These are phyloP conservation scores for Infundibulicybe gibba DNA, from an alignment of 768 basidiomycete genomes.

Conservation along the genomic window DNA sequence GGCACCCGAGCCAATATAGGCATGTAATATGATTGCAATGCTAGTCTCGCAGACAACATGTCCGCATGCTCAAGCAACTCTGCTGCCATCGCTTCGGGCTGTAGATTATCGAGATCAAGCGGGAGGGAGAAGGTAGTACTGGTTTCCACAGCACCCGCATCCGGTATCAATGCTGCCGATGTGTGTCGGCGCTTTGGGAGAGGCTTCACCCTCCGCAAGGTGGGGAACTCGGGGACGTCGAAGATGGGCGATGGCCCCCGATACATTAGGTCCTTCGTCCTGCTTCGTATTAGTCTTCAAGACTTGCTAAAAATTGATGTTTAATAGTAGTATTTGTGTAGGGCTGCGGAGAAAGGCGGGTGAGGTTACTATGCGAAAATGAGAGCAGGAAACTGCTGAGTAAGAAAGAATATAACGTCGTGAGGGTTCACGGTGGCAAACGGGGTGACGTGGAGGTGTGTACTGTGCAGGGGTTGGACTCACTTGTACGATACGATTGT, in stretches of 20 bases:
- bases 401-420: constrained; percentile 5
- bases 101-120: constrained; percentile 11
- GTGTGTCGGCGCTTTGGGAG: constrained; percentile 74
- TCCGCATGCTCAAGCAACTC: constrained; percentile 58
- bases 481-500: not conserved
- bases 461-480: not conserved
- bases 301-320: constrained; percentile 3
- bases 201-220: constrained; percentile 68
- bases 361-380: not conserved
- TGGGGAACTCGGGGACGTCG: constrained; percentile 61
- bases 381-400: constrained; percentile 2
- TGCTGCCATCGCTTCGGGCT: constrained; percentile 47
- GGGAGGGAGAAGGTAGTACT: constrained; percentile 1
- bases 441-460: constrained; percentile 14
- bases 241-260: constrained; percentile 55
- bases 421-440: not conserved
- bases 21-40: constrained; percentile 60
- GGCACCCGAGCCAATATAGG: constrained; percentile 50
- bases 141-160: constrained; percentile 2
- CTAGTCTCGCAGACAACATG: constrained; percentile 53
- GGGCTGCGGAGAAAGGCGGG: not conserved
- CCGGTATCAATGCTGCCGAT: constrained; percentile 18
- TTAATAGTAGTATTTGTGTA: constrained; percentile 2
- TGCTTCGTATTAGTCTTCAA: not conserved
- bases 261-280: constrained; percentile 38